A percentile compares a stretch with the other conserved stretches of the same genome.
Conservation (phyloP, 2,329 filamentous ascomycete genomes). For the Hymenotorrendiella dingleyae region DNA sequence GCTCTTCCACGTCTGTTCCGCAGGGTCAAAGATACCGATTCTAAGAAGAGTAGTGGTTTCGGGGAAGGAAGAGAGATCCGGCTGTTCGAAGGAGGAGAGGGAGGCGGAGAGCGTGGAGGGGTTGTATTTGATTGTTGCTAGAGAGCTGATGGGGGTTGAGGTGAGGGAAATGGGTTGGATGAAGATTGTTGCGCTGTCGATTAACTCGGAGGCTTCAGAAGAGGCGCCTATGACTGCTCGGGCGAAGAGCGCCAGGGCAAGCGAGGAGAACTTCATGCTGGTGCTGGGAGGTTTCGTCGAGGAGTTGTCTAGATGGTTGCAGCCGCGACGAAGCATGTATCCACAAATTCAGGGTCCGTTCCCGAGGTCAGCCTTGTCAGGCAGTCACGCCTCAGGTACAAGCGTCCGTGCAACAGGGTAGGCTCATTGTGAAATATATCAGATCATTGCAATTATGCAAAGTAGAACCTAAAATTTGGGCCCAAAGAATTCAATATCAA, state of each 20-base stretch:
- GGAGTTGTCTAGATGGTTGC: not conserved
- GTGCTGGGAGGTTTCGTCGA: not conserved
- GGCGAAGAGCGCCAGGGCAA: slow-evolving; percentile 36
- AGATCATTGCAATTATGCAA: too few species aligned
- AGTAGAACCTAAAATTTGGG: too few species aligned
- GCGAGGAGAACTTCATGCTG: slow-evolving; percentile 33
- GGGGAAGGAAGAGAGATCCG: not conserved
- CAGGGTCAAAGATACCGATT: slow-evolving; percentile 50
- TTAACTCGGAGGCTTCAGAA: slow-evolving; percentile 33
- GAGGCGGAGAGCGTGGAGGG: slow-evolving; percentile 37
- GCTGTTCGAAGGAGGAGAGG: slow-evolving; percentile 30
- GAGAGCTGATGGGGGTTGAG: slow-evolving; percentile 30
- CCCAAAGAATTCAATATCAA: too few species aligned
- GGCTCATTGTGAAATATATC: too few species aligned
- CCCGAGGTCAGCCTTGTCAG: too few species aligned
- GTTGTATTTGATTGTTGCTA: slow-evolving; percentile 54
- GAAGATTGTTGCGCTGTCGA: slow-evolving; percentile 24
- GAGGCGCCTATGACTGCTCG: slow-evolving; percentile 19
- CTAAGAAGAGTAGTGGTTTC: slow-evolving; percentile 40
- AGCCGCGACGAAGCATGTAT: too few species aligned
- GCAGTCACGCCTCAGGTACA: too few species aligned
- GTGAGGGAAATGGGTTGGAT: slow-evolving; percentile 24
- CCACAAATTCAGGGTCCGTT: too few species aligned
- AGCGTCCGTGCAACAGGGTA: too few species aligned
- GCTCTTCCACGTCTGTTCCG: slow-evolving; percentile 42